These are phyloP conservation scores for Ceratobasidium sp. DNA, from an alignment of 1,284 basidiomycete species.

Conservation along the genomic window DNA sequence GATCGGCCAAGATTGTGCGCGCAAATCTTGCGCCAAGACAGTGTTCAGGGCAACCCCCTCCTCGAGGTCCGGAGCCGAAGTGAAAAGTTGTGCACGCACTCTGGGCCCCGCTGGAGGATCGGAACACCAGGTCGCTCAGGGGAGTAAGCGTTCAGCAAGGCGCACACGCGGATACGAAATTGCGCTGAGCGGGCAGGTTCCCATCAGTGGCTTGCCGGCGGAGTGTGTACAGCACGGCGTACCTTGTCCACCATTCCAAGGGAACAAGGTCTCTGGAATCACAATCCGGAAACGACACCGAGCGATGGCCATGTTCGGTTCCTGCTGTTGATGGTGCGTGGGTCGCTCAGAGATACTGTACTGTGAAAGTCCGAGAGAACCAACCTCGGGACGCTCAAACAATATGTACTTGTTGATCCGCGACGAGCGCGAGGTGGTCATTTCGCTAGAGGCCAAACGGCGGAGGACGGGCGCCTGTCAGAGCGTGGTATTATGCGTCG, in stretches of 20 bases:
- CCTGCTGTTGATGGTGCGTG: no score
- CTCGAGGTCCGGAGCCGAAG: conserved; percentile 26
- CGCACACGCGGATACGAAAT: conserved; percentile 38
- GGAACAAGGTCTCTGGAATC: conserved; percentile 36
- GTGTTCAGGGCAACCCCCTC: conserved; percentile 30
- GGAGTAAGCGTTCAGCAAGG: conserved; percentile 15
- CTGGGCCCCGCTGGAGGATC: conserved; percentile 30
- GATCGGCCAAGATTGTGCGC: no score
- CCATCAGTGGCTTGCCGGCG: background rate
- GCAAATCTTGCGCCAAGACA: no score
- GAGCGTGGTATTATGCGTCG: background rate
- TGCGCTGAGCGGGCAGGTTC: conserved; percentile 1
- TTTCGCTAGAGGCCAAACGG: conserved; percentile 13
- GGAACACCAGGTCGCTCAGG: conserved; percentile 7
- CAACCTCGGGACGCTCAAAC: conserved; percentile 28
- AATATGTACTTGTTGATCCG: conserved; percentile 33
- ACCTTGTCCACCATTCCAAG: conserved; percentile 39
- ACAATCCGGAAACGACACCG: conserved; percentile 37
- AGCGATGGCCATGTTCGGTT: conserved; percentile 20
- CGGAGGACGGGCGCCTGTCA: background rate
- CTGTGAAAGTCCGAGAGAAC: background rate
- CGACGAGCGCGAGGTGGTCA: conserved; percentile 21
- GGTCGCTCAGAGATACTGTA: no score
- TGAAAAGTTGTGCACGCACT: conserved; percentile 24
- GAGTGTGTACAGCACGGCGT: background rate